These are phyloP conservation scores for Alternaria ventricosa DNA, from an alignment of 2,329 filamentous ascomycete species.

Conservation along the genomic window DNA sequence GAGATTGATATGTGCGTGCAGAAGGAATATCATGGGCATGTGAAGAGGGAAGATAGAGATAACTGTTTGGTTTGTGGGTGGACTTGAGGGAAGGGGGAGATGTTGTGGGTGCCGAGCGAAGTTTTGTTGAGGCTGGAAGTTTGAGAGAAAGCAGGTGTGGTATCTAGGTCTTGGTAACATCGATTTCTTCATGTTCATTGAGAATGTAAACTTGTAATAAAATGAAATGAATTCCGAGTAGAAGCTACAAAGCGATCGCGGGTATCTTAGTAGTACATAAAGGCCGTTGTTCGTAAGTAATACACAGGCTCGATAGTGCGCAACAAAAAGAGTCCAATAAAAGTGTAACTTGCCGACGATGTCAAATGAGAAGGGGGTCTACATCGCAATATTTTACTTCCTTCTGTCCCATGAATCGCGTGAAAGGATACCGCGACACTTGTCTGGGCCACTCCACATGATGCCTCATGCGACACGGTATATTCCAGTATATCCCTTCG, in stretches of 20 bases:
- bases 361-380: neutral
- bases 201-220: neutral
- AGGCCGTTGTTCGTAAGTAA: neutral
- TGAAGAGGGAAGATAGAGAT: neutral
- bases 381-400: conserved; percentile 17
- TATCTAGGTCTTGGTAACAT: neutral
- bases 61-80: neutral
- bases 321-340: neutral
- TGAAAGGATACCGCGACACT: conserved; percentile 39
- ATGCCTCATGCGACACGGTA: conserved; percentile 29
- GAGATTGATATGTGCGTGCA: neutral
- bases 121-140: no score
- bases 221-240: neutral
- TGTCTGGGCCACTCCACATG: conserved; percentile 41
- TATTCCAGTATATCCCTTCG: conserved; percentile 41
- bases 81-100: neutral
- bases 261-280: conserved; percentile 6
- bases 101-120: neutral
- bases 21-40: neutral
- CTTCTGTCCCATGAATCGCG: conserved; percentile 35
- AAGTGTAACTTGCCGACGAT: neutral
- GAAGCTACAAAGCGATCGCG: neutral
- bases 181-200: neutral
- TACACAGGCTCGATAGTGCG: neutral
- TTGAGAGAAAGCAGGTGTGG: neutral